Conservation (phyloP, 2,329 filamentous ascomycete genomes). For the Diaporthe helianthi region DNA sequence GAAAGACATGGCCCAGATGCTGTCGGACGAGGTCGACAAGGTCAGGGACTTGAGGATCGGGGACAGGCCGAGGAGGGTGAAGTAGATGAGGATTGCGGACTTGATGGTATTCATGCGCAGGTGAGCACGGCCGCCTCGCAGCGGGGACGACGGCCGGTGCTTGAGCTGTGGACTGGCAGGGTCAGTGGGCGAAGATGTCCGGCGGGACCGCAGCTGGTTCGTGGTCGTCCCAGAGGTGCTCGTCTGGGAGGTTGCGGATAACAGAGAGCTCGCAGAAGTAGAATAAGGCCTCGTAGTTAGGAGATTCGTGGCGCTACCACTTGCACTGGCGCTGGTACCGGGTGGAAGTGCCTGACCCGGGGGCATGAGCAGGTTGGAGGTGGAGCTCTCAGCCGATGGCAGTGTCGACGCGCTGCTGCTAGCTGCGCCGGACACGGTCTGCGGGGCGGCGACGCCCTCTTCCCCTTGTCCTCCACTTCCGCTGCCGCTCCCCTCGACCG, state of each 20-base stretch:
- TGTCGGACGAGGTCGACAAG: conserved; percentile 87
- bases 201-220: conserved; percentile 40
- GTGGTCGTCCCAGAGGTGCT: conserved; percentile 36
- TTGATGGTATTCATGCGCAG: conserved; percentile 81
- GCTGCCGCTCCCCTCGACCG: conserved; percentile 35
- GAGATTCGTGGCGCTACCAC: conserved; percentile 40
- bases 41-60: conserved; percentile 98
- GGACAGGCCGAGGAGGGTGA: conserved; percentile 86
- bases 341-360: conserved; percentile 34
- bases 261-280: conserved; percentile 62
- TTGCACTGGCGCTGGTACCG: conserved; percentile 39
- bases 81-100: conserved; percentile 91
- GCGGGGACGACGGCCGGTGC: conserved; percentile 44
- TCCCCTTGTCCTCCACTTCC: conserved; percentile 37
- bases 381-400: conserved; percentile 54
- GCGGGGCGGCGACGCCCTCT: conserved; percentile 21
- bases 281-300: conserved; percentile 53
- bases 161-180: conserved; percentile 43
- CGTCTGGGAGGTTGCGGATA: conserved; percentile 50
- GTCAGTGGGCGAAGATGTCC: conserved; percentile 41
- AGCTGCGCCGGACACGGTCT: conserved; percentile 24
- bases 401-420: conserved; percentile 40
- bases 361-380: conserved; percentile 49
- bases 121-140: conserved; percentile 51
- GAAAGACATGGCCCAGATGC: conserved; percentile 96